Evolutionary conservation across 176 grass and related monocot species (phyloP).

Genomic region (maize (Zea mays)): Zm-B73-REFERENCE-NAM-5.0 NC_050097.1:104932501-104933000

Average conservation of each 20-base stretch:
- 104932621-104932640: background rate
- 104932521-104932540: background rate
- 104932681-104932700: background rate
- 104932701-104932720: background rate
- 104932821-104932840: slow-evolving; percentile 91
- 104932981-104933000: slow-evolving; percentile 67
- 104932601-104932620: background rate
- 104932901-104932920: slow-evolving; percentile 4
- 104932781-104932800: slow-evolving; percentile 33
- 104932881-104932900: slow-evolving; percentile 42
- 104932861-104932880: slow-evolving; percentile 61
- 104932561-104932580: slow-evolving; percentile 81
- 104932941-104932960: background rate
- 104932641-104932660: background rate
- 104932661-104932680: background rate
- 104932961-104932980: slow-evolving; percentile 21
- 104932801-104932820: slow-evolving; percentile 80
- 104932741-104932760: no score
- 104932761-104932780: no score
- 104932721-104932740: no score
- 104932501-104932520: background rate
- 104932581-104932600: background rate
- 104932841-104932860: slow-evolving; percentile 58
- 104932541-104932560: slow-evolving; percentile 97
- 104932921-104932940: no score